Conservation (phyloP, 2,329 filamentous ascomycete genomes). For the Alternaria arborescens region DNA sequence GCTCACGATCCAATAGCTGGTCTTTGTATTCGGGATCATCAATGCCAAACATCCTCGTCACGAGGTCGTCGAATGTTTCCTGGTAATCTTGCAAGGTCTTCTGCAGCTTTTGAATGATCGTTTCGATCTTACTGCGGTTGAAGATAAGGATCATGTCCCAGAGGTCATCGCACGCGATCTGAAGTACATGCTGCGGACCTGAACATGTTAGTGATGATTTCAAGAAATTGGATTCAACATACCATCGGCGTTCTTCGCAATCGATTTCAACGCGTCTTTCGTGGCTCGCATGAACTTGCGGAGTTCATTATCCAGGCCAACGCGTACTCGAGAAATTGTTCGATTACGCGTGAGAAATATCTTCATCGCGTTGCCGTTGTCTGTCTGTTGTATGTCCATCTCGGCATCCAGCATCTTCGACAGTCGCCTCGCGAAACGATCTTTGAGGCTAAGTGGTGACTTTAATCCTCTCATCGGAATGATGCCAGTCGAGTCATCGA, state of each 20-base stretch:
- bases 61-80: neutral
- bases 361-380: fast-evolving
- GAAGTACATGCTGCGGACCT: neutral
- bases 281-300: neutral
- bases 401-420: neutral
- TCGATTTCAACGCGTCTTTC: neutral
- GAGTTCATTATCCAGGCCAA: constrained; percentile 1
- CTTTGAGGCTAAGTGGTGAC: neutral
- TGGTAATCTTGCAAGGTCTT: neutral
- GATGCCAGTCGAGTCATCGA: neutral
- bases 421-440: neutral
- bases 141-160: constrained; percentile 4
- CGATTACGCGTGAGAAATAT: neutral
- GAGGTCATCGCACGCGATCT: neutral
- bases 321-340: neutral
- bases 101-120: neutral
- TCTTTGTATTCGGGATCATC: neutral
- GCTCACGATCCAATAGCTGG: constrained; percentile 3
- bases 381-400: neutral
- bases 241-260: neutral
- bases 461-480: neutral
- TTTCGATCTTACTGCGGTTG: neutral
- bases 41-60: neutral
- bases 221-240: fast-evolving
- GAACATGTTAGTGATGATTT: neutral